Evolutionary conservation across 352 stramenopile genomes (phyloP).

Genomic region (Phytophthora aleatoria): DNA sequence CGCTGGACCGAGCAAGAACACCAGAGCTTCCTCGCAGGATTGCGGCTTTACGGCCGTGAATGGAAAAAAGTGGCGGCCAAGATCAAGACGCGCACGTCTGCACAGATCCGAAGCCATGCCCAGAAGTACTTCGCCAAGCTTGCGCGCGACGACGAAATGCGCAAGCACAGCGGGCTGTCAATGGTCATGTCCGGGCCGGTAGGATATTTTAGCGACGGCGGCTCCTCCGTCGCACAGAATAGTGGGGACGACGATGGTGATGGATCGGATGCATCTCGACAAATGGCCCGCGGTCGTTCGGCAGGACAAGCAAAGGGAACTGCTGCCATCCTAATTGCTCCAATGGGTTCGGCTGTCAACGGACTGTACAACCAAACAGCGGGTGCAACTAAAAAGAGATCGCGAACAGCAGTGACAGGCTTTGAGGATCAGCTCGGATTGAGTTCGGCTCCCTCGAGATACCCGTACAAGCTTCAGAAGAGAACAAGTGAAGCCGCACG

Average conservation of each 20-base stretch:
- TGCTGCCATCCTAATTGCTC: conserved; percentile 24
- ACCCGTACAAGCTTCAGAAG: conserved; percentile 35
- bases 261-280: conserved; percentile 23
- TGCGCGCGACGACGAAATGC: conserved; percentile 73
- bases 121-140: conserved; percentile 91
- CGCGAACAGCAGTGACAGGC: conserved; percentile 17
- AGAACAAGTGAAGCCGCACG: conserved; percentile 29
- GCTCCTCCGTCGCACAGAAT: conserved; percentile 59
- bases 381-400: conserved; percentile 39
- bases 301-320: conserved; percentile 26
- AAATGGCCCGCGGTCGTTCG: conserved; percentile 8
- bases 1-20: conserved; percentile 96
- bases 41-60: conserved; percentile 94
- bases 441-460: conserved; percentile 3
- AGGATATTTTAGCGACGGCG: conserved; percentile 69
- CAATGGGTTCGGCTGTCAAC: conserved; percentile 22
- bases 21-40: conserved; percentile 93
- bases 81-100: conserved; percentile 88
- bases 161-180: conserved; percentile 46
- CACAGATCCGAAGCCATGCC: conserved; percentile 83
- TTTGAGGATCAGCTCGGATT: conserved; percentile 18
- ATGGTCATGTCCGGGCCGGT: conserved; percentile 23
- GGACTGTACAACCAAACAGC: conserved; percentile 22
- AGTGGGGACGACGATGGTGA: conserved; percentile 59
- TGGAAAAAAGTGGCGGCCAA: conserved; percentile 97